Base-by-base conservation (phyloP, 805 yeast species). In the Saturnispora quitensis region DNA sequence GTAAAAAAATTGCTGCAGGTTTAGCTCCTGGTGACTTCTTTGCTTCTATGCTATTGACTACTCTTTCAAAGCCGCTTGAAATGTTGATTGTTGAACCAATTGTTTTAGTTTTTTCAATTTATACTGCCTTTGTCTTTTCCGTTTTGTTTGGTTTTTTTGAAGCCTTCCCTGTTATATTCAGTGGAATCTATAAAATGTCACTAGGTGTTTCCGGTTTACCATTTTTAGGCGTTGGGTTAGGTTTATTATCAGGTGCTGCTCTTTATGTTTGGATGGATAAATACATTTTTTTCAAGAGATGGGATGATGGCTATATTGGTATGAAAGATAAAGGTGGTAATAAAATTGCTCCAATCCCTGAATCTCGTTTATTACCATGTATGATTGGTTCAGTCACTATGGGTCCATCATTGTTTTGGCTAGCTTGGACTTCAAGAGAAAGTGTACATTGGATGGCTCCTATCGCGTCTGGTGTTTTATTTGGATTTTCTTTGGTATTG, bases 361-460 rank as follows among this genome's bases (percentile, higher is more conserved):
- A 84, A 64, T 61, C 73, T 4, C 73, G 83, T 58, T 71, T 85
- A 53, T 58, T 80, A 18, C 68, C 82, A 5, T 82, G 84, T 58
- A 79, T 83, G 60, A 64, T 84, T 54, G 95, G 91, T 40, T 80
- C 88, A 2, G 64, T 82, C 22, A 75, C 77, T 15, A 70, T 86
- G 55, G 89, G 89, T 5, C 72, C 82, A 38, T 74, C 86, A 0
- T 70, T 86, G 52, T 86, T 86, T 68, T 86, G 93, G 95, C 71
- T 85, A 52, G 95, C 83, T 6, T 86, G 95, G 95, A 75, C 90
- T 3, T 75, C 86, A 9, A 74, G 78, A 58, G 50, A 58, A 3
- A 59, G 64, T n/a, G 80, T 86, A 24, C 90, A 83, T 62, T 86
- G 90, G 89, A 81, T 84, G 72, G 84, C 78, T 10, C 87, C 95